Evolutionary conservation across 108 stramenopile genomes (phyloP).

Genomic region (Discostella stelligeroides): DNA sequence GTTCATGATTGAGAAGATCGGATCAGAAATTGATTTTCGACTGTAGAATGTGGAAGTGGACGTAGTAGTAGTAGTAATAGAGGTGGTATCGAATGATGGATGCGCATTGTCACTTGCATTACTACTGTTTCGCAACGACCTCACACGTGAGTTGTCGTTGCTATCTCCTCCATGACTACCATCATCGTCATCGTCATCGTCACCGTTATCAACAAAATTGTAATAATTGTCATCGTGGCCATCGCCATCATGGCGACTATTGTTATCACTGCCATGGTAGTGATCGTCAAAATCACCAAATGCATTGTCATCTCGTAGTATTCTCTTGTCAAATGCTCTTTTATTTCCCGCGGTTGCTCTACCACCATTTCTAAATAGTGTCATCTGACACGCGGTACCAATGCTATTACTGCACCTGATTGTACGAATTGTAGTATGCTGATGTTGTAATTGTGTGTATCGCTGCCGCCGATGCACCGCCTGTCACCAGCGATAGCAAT

Average conservation of each 20-base stretch:
- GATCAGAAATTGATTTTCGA: slow-evolving; percentile 67
- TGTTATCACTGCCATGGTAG: neutral
- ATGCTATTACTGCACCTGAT: no score
- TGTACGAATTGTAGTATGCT: no score
- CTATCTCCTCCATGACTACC: slow-evolving; percentile 8
- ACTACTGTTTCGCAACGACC: neutral
- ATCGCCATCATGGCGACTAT: neutral
- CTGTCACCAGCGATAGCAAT: neutral
- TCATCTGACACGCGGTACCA: no score
- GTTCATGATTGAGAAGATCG: slow-evolving; percentile 45
- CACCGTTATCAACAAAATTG: no score
- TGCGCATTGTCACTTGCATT: neutral
- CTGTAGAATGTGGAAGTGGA: slow-evolving; percentile 85
- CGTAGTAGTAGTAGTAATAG: neutral
- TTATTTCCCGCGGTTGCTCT: no score
- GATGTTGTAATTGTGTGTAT: no score
- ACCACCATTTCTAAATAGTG: no score
- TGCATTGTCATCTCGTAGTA: slow-evolving; percentile 1
- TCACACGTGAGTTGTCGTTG: slow-evolving; percentile 8
- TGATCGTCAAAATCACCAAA: slow-evolving; percentile 29
- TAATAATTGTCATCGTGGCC: no score
- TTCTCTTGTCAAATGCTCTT: no score
- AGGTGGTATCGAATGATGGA: slow-evolving; percentile 1
- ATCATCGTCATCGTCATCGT: neutral
- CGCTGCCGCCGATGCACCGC: no score